Base-by-base conservation (phyloP, 176 grass and related monocot genomes). In the Oropetium thomaeum region DNA sequence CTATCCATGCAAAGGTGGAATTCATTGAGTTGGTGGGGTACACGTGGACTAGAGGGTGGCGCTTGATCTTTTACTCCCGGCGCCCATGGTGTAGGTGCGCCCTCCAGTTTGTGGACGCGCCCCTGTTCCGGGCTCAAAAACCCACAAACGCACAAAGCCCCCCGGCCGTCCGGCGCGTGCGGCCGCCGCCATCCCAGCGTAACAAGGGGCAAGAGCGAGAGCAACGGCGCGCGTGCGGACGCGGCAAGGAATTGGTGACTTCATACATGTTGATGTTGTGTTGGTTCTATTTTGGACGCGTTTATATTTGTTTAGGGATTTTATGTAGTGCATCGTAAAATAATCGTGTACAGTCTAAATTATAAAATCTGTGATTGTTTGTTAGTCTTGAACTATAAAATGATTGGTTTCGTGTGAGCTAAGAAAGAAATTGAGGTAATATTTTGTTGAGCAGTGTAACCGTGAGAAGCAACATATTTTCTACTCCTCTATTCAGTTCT, bases 21-120 rank as follows among this genome's bases (percentile, higher is more conserved):
- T 62, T 43, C 15, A 17, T 29, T 53, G 74, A 69, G 75, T 74
- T 69, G 34, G 85, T 83, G 85, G 74, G 61, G 68, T 69, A 61
- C 53, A 72, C 85, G 53, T 69, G 85, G 80, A 83, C 80, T 34
- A 55, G 34, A 54, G 61, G 74, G 69, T 52, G 52, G 74, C 74
- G 67, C 67, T 62, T 68, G 73, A 87, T 83, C 67, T 67, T 78
- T 65, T 78, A 41, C 51, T 37, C 72, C 53, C 14, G 5, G 3
- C 15, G 41, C 45, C 15, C 45, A 5, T 49, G 45, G 1, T 14
- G 15, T 22, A 34, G 79, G 37, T 29, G 28, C 57, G 38, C 4
- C 70, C 70, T 76, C 35, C 76, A 57, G 10, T 4, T 5, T 14
- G 0, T 11, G 2, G 64, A 71, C 65, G 23, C 57, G 71, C 81